A percentile compares a stretch with the other conserved stretches of the same genome.
Conservation (phyloP, 2,329 filamentous ascomycete genomes). For the Colletotrichum abscissum region DNA sequence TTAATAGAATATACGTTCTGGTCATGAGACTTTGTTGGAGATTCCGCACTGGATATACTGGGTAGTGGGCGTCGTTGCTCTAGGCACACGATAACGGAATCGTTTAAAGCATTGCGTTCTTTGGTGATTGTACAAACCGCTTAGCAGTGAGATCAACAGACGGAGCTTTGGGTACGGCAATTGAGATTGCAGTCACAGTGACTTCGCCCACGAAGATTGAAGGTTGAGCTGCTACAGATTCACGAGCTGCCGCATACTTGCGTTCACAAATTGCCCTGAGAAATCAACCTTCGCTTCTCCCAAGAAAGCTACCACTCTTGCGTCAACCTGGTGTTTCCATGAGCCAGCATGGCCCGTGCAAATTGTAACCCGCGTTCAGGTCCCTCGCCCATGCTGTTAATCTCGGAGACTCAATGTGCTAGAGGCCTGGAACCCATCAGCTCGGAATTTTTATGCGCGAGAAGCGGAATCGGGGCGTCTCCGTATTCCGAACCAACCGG, state of each 20-base stretch:
- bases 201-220: too few relatives aligned
- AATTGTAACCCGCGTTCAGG: neutral
- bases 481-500: neutral
- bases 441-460: neutral
- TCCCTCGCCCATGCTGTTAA: neutral
- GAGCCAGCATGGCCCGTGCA: neutral
- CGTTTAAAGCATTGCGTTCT: neutral
- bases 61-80: neutral
- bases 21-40: conserved; percentile 1
- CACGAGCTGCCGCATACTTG: neutral
- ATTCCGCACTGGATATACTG: neutral
- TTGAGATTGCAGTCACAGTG: neutral
- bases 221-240: neutral
- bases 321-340: neutral
- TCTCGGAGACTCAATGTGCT: neutral
- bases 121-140: neutral
- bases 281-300: neutral
- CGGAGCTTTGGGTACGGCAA: neutral
- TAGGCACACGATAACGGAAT: neutral
- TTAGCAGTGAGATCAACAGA: neutral
- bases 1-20: conserved; percentile 32
- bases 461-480: neutral
- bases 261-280: neutral
- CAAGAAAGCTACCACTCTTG: neutral
- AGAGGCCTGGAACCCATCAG: neutral